Evolutionary conservation across 805 yeast genomes (phyloP), one percentile per base, ranked within the genome.

Genomic region (Clavispora fructus): DNA sequence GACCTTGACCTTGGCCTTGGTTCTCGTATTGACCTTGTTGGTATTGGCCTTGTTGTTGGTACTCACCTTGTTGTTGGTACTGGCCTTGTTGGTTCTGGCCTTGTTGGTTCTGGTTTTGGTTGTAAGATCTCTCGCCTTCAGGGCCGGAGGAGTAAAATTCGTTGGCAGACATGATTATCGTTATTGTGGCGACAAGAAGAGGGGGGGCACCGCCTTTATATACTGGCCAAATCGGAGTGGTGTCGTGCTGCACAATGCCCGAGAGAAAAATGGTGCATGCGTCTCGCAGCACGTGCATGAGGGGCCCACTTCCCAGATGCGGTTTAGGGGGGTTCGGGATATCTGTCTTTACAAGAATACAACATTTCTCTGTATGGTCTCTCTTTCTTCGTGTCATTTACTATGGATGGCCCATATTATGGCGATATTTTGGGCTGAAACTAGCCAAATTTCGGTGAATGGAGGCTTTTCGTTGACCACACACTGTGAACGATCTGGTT

Each of bases 161-260:
- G 78, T 77, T 77, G 49, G 81, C 81, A 45, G 82, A 77, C 83
- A 78, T 78, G 12, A 19, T 42, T 11, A 16, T 25, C 12, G 17
- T 13, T 38, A 6, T 8, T 7, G 30, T 13, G 11, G 19, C 2
- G 10, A 11, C 17, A 9, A 4, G 23, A 19, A 19, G 23, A 14
- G 13, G 25, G 23, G 32, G 41, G 13, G 11, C 25, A 12, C 32
- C 17, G 12, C 19, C n/a, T 16, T 39, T 39, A 23, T 39, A 39
- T 39, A 27, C 12, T n/a, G 9, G 30, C 27, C 25, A 27, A 35
- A 12, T 13, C 40, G 29, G 28, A 2, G 40, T 7, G 19, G 40
- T 23, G 11, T 7, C 7, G 35, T 17, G 10, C 29, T 37, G 40
- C 40, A 37, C 13, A 37, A 23, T 37, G 29, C 17, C 19, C 25